These are phyloP conservation scores for Leishmania braziliensis DNA, from an alignment of 208 protist genomes.

Conservation along the genomic window DNA sequence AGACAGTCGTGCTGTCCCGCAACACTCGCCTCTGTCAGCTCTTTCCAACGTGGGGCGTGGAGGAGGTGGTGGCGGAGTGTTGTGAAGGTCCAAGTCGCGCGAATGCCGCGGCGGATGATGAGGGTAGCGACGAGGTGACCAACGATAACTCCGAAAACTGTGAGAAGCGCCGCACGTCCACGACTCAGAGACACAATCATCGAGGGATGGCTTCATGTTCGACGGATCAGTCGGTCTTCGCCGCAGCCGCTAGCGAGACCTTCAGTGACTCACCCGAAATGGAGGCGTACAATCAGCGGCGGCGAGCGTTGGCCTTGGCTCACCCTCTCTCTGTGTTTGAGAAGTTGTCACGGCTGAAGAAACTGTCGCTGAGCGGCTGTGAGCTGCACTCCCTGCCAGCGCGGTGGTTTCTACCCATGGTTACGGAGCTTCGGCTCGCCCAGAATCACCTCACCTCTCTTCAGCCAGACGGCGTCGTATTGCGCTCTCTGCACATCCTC, in stretches of 20 bases:
- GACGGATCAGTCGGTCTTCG: not conserved
- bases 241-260: not conserved
- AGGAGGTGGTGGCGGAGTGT: conserved; percentile 9
- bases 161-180: not conserved
- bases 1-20: conserved; percentile 81
- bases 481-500: conserved; percentile 82
- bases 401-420: conserved; percentile 77
- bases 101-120: conserved; percentile 3
- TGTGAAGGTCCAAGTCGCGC: conserved; percentile 7
- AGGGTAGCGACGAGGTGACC: conserved; percentile 2
- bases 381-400: conserved; percentile 57
- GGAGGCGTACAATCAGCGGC: conserved; percentile 14
- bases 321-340: conserved; percentile 81
- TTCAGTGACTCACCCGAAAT: conserved; percentile 10
- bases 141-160: not conserved
- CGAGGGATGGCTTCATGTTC: not conserved
- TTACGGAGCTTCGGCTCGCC: conserved; percentile 81
- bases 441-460: conserved; percentile 69
- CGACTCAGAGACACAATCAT: not conserved
- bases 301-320: too few relatives aligned
- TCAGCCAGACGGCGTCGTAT: conserved; percentile 79
- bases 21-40: conserved; percentile 52
- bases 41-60: conserved; percentile 23
- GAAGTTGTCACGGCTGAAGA: conserved; percentile 61
- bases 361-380: conserved; percentile 84